phyloP scores from a whole-genome alignment of 2,329 filamentous ascomycete genomes.

The Diaporthe caulivora region DNA sequence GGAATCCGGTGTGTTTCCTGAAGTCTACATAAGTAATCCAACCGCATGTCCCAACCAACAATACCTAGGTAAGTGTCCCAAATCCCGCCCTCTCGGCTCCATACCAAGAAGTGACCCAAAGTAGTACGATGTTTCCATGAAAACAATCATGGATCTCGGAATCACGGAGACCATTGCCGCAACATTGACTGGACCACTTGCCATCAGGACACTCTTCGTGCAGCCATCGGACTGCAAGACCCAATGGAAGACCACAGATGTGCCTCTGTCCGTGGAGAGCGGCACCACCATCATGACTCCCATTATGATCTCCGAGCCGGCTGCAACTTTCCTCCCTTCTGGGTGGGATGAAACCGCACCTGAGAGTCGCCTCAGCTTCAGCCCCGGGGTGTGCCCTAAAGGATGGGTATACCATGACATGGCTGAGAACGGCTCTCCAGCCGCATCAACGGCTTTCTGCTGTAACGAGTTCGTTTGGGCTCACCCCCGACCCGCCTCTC shows the following conservation, averaged over 20 bases:
- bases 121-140: neutral
- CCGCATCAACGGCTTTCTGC: neutral
- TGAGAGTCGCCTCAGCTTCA: neutral
- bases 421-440: neutral
- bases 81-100: neutral
- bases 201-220: conserved; percentile 4
- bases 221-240: conserved; percentile 4
- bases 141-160: neutral
- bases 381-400: conserved; percentile 1
- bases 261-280: neutral
- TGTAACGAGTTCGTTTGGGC: neutral
- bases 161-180: neutral
- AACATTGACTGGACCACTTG: neutral
- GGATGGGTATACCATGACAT: conserved; percentile 11
- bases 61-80: too few species aligned
- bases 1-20: neutral
- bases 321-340: conserved; percentile 1
- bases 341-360: neutral
- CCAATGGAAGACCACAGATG: conserved; percentile 8
- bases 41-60: neutral
- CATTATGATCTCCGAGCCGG: neutral
- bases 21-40: too few species aligned
- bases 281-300: neutral
- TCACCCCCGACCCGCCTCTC: too few species aligned
- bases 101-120: neutral